Evolutionary conservation across 768 basidiomycete species (phyloP), one percentile per base, ranked within the genome.

Genomic region (Dioszegia aurantiaca): DNA sequence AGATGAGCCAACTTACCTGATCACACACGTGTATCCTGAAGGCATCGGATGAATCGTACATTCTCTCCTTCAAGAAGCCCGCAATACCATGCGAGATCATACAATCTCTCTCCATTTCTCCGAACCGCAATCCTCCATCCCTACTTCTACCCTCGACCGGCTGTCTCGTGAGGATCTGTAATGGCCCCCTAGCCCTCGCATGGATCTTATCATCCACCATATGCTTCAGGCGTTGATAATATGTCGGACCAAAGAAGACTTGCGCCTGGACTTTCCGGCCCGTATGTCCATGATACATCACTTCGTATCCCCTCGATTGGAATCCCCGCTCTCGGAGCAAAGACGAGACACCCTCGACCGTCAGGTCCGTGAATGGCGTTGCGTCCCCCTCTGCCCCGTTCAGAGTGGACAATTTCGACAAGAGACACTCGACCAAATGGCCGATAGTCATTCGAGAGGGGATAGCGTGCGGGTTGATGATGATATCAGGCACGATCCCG

Each of bases 151-250:
- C 95, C 75, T 99, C 95, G 16, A 99, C 95, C 12, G 95, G 95
- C 73, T 99, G 95, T 47, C 95, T 80, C 30, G 94, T 99, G 69
- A 99, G 78, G 69, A 98, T 99, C 77, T 99, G 95, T 9, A 99
- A 90, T 4, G 95, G 95, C 14, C 95, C 95, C 77, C 95, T 80
- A 19, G 95, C 95, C 56, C 95, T 85, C 27, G 95, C 94, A 78
- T 99, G 95, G 54, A 98, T 99, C 81, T 99, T 99, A 79, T 99
- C 95, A 76, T 97, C 93, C 43, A 99, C 95, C 94, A 99, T 99
- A 79, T 99, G 95, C 80, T 98, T 98, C 65, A 98, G 81, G 36
- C 94, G 87, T 77, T 99, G 94, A 77, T 99, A 99, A 77, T 99
- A 99, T 4, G 95, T 99, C 16, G 95, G 95, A 4, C 95, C 95